A percentile compares a stretch with the other conserved stretches of the same genome.
phyloP scores from a whole-genome alignment of 768 basidiomycete genomes.

The Amanita inopinata region DNA sequence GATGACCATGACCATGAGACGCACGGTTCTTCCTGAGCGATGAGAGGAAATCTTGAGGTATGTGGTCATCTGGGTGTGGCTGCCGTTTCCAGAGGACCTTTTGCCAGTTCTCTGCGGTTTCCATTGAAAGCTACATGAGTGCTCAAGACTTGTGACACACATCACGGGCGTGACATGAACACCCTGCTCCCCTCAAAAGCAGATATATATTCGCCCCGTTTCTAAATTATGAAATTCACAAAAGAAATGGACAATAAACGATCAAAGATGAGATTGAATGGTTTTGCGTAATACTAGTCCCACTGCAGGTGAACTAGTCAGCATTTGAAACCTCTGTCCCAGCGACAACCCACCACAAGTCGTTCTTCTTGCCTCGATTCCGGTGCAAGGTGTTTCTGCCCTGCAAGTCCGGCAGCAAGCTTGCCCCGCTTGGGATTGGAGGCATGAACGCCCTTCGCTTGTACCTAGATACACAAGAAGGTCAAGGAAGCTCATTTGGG shows the following conservation, averaged over 20 bases:
- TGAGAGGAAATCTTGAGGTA: slow-evolving; percentile 69
- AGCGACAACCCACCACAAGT: slow-evolving; percentile 29
- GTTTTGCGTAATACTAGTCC: slow-evolving; percentile 24
- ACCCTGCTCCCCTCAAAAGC: too few relatives aligned
- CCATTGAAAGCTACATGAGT: not conserved
- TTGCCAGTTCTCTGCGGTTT: slow-evolving; percentile 36
- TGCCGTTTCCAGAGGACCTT: slow-evolving; percentile 74
- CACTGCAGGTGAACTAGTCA: slow-evolving; percentile 20
- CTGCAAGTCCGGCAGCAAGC: slow-evolving; percentile 32
- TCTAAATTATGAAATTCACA: too few relatives aligned
- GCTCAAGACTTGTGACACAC: not conserved
- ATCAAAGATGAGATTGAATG: too few relatives aligned
- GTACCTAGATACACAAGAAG: slow-evolving; percentile 23
- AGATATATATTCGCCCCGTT: too few relatives aligned
- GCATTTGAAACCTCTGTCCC: not conserved
- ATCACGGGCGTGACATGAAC: not conserved
- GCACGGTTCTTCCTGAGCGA: slow-evolving; percentile 72
- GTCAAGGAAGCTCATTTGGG: slow-evolving; percentile 1
- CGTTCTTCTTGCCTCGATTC: slow-evolving; percentile 26
- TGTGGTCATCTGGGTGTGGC: slow-evolving; percentile 77
- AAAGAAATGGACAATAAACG: too few relatives aligned
- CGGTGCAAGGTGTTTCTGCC: slow-evolving; percentile 27
- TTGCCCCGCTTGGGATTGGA: slow-evolving; percentile 40
- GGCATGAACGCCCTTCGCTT: slow-evolving; percentile 31
- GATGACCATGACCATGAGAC: slow-evolving; percentile 16